Base-by-base conservation (phyloP, 805 yeast genomes). In the Danielia oregonensis region DNA sequence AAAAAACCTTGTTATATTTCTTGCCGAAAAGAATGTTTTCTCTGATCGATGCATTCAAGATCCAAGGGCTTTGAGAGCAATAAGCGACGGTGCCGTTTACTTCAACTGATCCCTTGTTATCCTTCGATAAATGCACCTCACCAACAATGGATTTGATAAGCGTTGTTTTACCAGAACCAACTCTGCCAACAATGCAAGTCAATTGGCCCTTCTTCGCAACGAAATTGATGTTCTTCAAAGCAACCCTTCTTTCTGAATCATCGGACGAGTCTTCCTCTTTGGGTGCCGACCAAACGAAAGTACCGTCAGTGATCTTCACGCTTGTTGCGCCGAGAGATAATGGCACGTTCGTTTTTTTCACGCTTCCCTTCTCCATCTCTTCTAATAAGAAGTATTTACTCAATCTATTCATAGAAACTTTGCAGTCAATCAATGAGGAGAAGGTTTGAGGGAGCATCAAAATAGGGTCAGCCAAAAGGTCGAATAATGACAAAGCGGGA, bases 101-200 rank as follows among this genome's bases (percentile, higher is more conserved):
- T 6, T 30, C 17, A 10, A 55, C 42, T 1, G 44, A 37, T 4
- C 39, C 26, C 4, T 37, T 33, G 0, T 19, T 26, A 15, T 39
- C 38, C n/a, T 46, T 35, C 5, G 34, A 27, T 9, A 42, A 24
- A 5, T 49, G 47, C 14, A 79, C 52, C 32, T 74, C 74, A 5
- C 86, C 86, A 19, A 79, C 46, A 9, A 79, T 49, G 10, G 79
- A 66, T 40, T 72, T 68, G 31, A 79, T 56, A 17, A 76, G 60
- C 0, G 86, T 73, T 2, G 83, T 70, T 46, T 81, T 81, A 32
- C 87, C 87, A 9, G 82, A 57, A 3, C 86, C 86, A 21, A 81
- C 86, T 46, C 74, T 62, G 9, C 86, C 86, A 17, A 80, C 79
- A 33, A 81, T 57, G 55, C 86, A 78, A 1, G 76, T 63, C 35